Evolutionary conservation across 352 stramenopile species (phyloP).

Genomic region (Phytophthora capsici): DNA sequence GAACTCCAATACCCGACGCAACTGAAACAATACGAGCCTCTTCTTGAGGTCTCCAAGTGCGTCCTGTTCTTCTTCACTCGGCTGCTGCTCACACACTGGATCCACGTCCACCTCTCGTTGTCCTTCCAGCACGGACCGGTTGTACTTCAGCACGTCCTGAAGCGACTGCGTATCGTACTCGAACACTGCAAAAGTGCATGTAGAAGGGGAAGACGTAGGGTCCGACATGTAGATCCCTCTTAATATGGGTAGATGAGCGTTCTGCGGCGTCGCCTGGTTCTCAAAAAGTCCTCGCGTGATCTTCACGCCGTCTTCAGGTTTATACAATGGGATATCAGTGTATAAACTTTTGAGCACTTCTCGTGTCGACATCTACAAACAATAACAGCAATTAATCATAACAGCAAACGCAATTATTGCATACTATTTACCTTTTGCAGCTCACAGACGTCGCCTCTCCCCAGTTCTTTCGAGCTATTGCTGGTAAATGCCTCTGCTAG

Average conservation of each 20-base stretch:
- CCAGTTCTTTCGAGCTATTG: constrained; percentile 1
- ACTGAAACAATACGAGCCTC: constrained; percentile 74
- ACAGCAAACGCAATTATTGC: constrained; percentile 11
- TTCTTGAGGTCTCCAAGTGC: constrained; percentile 62
- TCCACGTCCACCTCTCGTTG: constrained; percentile 27
- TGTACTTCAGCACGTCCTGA: constrained; percentile 78
- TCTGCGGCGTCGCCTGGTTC: constrained; percentile 33
- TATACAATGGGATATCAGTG: constrained; percentile 53
- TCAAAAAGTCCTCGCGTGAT: constrained; percentile 33
- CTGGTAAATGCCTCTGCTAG: background rate
- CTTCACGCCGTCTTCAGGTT: constrained; percentile 5
- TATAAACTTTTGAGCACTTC: constrained; percentile 61
- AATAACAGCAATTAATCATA: background rate
- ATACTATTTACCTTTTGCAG: constrained; percentile 26
- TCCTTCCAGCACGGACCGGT: constrained; percentile 58
- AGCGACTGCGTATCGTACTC: constrained; percentile 75
- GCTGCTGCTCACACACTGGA: constrained; percentile 9
- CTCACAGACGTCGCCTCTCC: constrained; percentile 13
- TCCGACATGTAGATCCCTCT: constrained; percentile 42
- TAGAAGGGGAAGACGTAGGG: constrained; percentile 3
- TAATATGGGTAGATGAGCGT: constrained; percentile 42
- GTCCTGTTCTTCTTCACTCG: constrained; percentile 27
- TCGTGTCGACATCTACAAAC: constrained; percentile 25
- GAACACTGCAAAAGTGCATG: constrained; percentile 55
- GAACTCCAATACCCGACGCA: constrained; percentile 52